These are phyloP conservation scores for Colletotrichum chrysophilum DNA, from an alignment of 2,329 filamentous ascomycete species.

Conservation along the genomic window DNA sequence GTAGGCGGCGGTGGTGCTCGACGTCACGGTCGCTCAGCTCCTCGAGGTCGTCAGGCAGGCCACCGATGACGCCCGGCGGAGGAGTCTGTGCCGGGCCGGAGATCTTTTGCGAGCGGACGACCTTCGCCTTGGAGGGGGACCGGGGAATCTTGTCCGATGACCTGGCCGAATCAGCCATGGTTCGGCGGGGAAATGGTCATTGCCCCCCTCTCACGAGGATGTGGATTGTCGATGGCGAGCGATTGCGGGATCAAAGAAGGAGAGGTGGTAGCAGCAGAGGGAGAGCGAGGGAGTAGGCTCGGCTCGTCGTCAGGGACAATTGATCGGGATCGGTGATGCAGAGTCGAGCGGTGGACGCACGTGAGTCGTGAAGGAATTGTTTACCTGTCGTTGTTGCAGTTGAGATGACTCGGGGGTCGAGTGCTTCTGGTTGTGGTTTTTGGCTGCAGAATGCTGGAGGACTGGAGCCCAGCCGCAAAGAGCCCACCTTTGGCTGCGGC, in stretches of 20 bases:
- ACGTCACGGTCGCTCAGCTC: conserved; percentile 28
- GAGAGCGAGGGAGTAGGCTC: background rate
- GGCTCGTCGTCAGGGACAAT: background rate
- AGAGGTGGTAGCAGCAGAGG: background rate
- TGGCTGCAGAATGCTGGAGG: conserved; percentile 14
- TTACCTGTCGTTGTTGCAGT: conserved; percentile 9
- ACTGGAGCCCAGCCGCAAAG: conserved; percentile 6
- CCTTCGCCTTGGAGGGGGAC: conserved; percentile 41
- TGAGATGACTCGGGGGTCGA: conserved; percentile 5
- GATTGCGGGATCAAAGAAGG: background rate
- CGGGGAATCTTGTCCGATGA: conserved; percentile 19
- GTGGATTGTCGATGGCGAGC: conserved; percentile 2
- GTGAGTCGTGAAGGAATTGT: conserved; percentile 14
- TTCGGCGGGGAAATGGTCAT: conserved; percentile 20
- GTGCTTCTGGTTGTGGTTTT: background rate
- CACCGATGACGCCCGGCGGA: conserved; percentile 15
- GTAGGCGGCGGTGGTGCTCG: conserved; percentile 27
- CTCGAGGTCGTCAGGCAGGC: conserved; percentile 27
- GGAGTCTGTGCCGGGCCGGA: conserved; percentile 36
- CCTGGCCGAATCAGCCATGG: conserved; percentile 26
- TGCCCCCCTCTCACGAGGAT: conserved; percentile 20
- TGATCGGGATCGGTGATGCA: background rate
- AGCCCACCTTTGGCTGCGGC: background rate
- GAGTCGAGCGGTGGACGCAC: background rate
- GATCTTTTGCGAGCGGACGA: conserved; percentile 61